Conservation (phyloP, 208 protist genomes). For the Acanthamoeba quina region DNA sequence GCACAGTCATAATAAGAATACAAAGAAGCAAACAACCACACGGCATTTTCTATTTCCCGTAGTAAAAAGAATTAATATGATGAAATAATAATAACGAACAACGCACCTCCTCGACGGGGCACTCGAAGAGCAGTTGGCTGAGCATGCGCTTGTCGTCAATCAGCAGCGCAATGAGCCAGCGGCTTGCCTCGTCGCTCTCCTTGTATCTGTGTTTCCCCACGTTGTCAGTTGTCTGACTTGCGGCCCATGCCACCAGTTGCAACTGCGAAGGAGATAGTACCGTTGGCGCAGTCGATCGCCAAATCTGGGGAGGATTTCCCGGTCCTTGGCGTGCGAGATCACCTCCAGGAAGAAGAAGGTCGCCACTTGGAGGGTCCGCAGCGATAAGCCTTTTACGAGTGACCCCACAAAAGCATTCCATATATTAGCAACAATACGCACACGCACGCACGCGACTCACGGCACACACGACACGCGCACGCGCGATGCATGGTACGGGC, state of each 20-base stretch:
- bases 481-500: background rate
- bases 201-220: background rate
- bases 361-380: slow-evolving; percentile 10
- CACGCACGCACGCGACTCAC: background rate
- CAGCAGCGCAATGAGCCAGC: slow-evolving; percentile 1
- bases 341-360: slow-evolving; percentile 71
- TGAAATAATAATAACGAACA: background rate
- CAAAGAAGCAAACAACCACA: too few relatives aligned
- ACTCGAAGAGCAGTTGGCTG: background rate
- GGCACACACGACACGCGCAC: background rate
- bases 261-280: background rate
- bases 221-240: background rate
- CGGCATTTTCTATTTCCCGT: too few relatives aligned
- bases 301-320: slow-evolving; percentile 4
- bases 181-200: slow-evolving; percentile 15
- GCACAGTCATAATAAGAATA: background rate
- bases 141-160: slow-evolving; percentile 1
- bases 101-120: slow-evolving; percentile 8
- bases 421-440: background rate
- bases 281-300: slow-evolving; percentile 14
- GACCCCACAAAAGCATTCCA: background rate
- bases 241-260: too few relatives aligned
- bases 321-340: slow-evolving; percentile 55
- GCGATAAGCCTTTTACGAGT: background rate
- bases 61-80: too few relatives aligned